A percentile compares a stretch with the other conserved stretches of the same genome.
phyloP scores from a whole-genome alignment of 495 filamentous ascomycete species.

The Parachaetomium inaequale region DNA sequence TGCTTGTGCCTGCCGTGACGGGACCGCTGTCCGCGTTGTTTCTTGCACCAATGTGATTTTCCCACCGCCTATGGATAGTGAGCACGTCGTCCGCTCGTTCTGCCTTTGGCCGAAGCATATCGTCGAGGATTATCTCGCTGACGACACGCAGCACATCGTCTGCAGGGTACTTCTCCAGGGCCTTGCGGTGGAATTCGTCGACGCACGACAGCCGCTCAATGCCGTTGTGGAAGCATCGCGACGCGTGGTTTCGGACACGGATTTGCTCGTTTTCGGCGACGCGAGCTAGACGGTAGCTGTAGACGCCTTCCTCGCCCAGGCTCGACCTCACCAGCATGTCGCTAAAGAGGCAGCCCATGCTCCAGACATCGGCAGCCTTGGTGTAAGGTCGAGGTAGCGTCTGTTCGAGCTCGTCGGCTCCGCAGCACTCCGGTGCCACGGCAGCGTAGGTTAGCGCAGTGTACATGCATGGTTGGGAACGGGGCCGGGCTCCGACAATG shows the following conservation, averaged over 20 bases:
- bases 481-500: too few species aligned
- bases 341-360: slow-evolving; percentile 5
- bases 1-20: too few species aligned
- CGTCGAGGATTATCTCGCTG: background rate
- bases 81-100: background rate
- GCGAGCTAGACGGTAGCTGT: background rate
- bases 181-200: background rate
- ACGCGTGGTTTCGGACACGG: background rate
- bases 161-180: background rate
- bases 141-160: background rate
- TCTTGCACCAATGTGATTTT: too few species aligned
- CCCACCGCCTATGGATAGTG: too few species aligned
- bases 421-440: background rate
- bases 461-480: too few species aligned
- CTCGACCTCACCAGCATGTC: slow-evolving; percentile 4
- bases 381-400: background rate
- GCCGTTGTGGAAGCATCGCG: background rate
- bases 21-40: too few species aligned
- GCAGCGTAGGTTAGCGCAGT: too few species aligned
- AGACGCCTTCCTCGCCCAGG: background rate
- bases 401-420: background rate
- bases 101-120: background rate
- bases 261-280: background rate
- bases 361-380: slow-evolving; percentile 6
- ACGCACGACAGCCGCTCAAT: background rate